Evolutionary conservation across 1,284 basidiomycete genomes (phyloP).

Genomic region (Fomitiporia mediterranea): DNA sequence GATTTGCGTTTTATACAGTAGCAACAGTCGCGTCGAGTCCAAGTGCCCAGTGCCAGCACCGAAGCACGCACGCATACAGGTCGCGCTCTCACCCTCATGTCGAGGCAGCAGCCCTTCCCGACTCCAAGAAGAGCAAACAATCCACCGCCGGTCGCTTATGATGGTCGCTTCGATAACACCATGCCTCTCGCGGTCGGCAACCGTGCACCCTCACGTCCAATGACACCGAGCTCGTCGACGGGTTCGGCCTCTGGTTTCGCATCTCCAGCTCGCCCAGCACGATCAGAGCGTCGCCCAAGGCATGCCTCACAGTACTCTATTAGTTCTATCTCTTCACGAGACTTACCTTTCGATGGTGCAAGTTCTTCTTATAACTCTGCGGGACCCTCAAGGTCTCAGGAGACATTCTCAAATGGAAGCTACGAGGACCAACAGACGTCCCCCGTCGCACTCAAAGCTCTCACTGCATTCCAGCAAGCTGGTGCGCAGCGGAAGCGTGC

Average conservation of each 20-base stretch:
- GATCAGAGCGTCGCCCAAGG: conserved; percentile 24
- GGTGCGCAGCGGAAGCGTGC: conserved; percentile 48
- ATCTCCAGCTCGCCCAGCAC: conserved; percentile 23
- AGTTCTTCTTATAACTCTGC: conserved; percentile 29
- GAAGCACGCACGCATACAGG: neutral
- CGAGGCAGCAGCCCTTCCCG: conserved; percentile 18
- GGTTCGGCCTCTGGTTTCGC: conserved; percentile 12
- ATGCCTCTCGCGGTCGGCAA: conserved; percentile 21
- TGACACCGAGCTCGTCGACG: conserved; percentile 20
- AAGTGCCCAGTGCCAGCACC: too few species aligned
- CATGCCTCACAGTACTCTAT: conserved; percentile 21
- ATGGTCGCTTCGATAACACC: conserved; percentile 16
- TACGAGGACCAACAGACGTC: conserved; percentile 25
- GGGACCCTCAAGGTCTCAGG: conserved; percentile 33
- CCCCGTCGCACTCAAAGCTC: conserved; percentile 47
- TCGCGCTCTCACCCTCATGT: conserved; percentile 4
- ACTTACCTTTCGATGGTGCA: conserved; percentile 15
- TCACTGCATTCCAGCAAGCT: conserved; percentile 63
- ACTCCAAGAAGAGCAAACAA: conserved; percentile 14
- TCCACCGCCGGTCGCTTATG: conserved; percentile 12
- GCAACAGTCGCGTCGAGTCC: neutral
- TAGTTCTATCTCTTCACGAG: conserved; percentile 16
- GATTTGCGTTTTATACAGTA: neutral
- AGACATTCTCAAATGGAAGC: conserved; percentile 30
- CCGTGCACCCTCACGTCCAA: conserved; percentile 19